Conservation (phyloP, 2,329 filamentous ascomycete genomes). For the Gyromitra esculenta region DNA sequence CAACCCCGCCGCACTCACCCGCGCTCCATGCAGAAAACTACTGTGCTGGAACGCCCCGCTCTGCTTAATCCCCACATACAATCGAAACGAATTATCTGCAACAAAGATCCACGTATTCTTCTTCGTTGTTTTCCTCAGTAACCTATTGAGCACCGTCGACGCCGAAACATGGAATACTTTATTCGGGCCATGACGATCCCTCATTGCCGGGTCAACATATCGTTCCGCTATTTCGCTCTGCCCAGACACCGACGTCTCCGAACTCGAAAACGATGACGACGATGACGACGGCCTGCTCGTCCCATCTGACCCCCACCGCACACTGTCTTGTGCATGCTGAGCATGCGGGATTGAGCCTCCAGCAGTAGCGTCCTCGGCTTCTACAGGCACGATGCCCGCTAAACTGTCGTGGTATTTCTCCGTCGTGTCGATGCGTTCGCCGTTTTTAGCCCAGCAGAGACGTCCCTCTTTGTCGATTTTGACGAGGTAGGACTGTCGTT, state of each 20-base stretch:
- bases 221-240: slow-evolving; percentile 71
- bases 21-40: slow-evolving; percentile 83
- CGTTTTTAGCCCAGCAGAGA: slow-evolving; percentile 88
- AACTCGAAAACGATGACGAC: slow-evolving; percentile 58
- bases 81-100: slow-evolving; percentile 81
- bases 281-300: background rate
- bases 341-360: slow-evolving; percentile 25
- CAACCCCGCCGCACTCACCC: slow-evolving; percentile 82
- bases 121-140: slow-evolving; percentile 79
- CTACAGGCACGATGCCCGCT: slow-evolving; percentile 38
- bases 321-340: slow-evolving; percentile 27
- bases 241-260: slow-evolving; percentile 61
- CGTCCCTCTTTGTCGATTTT: slow-evolving; percentile 77
- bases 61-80: slow-evolving; percentile 91
- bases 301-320: slow-evolving; percentile 28
- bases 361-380: slow-evolving; percentile 56
- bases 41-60: slow-evolving; percentile 90
- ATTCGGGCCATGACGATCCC: slow-evolving; percentile 68
- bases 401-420: slow-evolving; percentile 78
- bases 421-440: slow-evolving; percentile 78
- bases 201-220: slow-evolving; percentile 72
- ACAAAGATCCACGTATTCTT: slow-evolving; percentile 96
- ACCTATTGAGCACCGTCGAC: slow-evolving; percentile 78
- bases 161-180: slow-evolving; percentile 75
- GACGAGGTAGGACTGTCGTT: slow-evolving; percentile 82